A percentile compares a stretch with the other conserved stretches of the same genome.
phyloP scores from a whole-genome alignment of 805 yeast species.

The Ogataea trehaloabstinens region DNA sequence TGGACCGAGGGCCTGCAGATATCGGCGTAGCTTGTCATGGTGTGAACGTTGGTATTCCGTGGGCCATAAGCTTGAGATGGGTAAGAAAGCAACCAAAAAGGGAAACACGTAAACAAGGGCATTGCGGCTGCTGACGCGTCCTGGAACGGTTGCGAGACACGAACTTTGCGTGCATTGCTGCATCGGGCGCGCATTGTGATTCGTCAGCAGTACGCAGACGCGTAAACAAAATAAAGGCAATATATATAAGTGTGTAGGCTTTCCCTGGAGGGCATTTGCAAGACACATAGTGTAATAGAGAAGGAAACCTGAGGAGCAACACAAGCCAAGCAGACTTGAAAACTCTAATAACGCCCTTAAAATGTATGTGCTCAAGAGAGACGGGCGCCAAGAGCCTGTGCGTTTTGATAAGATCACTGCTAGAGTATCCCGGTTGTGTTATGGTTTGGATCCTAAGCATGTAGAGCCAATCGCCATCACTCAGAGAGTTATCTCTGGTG shows the following conservation, averaged over 20 bases:
- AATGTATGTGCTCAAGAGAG: slow-evolving; percentile 88
- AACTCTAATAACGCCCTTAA: slow-evolving; percentile 2
- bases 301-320: too few relatives aligned
- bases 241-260: slow-evolving; percentile 2
- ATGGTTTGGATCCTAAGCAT: slow-evolving; percentile 87
- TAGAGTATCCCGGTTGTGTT: slow-evolving; percentile 87
- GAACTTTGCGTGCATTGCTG: slow-evolving; percentile 2
- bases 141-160: slow-evolving; percentile 3
- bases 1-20: too few relatives aligned
- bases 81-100: too few relatives aligned
- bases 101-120: neutral
- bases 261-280: too few relatives aligned
- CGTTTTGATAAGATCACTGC: slow-evolving; percentile 97
- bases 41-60: too few relatives aligned
- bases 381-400: slow-evolving; percentile 92
- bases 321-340: too few relatives aligned
- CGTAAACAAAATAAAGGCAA: slow-evolving; percentile 6
- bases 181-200: slow-evolving; percentile 1
- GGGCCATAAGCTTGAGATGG: too few relatives aligned
- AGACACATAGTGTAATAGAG: too few relatives aligned
- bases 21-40: too few relatives aligned
- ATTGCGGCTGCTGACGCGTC: slow-evolving; percentile 1
- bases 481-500: slow-evolving; percentile 93
- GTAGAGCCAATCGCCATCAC: slow-evolving; percentile 96
- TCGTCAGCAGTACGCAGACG: slow-evolving; percentile 6